Base-by-base conservation (phyloP, 2,329 filamentous ascomycete species). In the Dactylellina parvicollis region DNA sequence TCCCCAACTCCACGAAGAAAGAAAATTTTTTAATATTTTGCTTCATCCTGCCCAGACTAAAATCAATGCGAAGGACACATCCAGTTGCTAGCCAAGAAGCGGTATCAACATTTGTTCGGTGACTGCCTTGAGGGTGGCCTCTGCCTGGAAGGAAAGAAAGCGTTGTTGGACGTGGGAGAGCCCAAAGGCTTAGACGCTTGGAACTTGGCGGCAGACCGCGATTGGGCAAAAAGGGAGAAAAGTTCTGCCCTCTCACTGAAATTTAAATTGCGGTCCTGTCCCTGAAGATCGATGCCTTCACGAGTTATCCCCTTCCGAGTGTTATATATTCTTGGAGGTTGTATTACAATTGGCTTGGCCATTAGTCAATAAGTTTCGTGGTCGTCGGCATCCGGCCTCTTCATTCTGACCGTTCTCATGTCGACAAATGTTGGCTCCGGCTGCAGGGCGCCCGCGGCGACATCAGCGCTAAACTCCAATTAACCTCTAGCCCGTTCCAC, bases 141-240 rank as follows among this genome's bases (percentile, higher is more conserved):
- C 44, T 56, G 49, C 60, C 59, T 56, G 38, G 60, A 49, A 55
- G 36, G 59, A 55, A 55, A 26, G 59, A 55, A 64, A 61, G 59
- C 22, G 40, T 28, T 65, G 60, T 65, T 65, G 24, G 18, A 28
- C 22, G 44, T 42, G 38, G 52, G 16, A 20, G 3, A 20, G 16
- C 36, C 16, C 5, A 9, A 4, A 5, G 44, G 44, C 44, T 49
- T 49, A 49, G 18, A 34, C 9, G 38, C 59, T 64, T 64, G 59
- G 47, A 24, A 16, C 30, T 54, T 73, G 34, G 74, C 77, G 34
- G 73, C 30, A 79, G 74, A 52, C 60, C 61, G 40, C 40, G 22
- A 44, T 55, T 57, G 44, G 9, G 57, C 75, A 28, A 8, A 30
- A 5, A 14, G 50, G 32, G 8, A 16, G 46, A 36, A 10, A 24